Conservation (phyloP, 2,329 filamentous ascomycete species). For the Chalaropsis thielavioides region DNA sequence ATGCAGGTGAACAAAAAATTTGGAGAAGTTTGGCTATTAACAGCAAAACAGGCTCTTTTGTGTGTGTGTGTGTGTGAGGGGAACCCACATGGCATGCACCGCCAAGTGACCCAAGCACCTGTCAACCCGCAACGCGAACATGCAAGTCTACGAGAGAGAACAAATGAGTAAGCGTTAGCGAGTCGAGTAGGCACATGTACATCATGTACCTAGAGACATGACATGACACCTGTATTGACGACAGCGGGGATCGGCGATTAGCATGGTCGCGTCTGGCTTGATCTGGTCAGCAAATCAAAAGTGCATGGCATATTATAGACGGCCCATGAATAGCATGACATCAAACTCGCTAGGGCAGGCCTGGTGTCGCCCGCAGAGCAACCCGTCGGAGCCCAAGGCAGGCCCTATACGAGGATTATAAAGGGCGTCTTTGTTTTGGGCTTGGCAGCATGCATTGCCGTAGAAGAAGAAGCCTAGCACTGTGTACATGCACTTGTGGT, state of each 20-base stretch:
- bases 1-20: not conserved
- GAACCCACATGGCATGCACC: not conserved
- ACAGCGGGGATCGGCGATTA: not conserved
- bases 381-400: not conserved
- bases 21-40: slow-evolving; percentile 2
- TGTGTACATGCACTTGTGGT: not conserved
- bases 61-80: no score
- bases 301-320: not conserved
- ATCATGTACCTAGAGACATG: no score
- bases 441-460: not conserved
- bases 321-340: not conserved
- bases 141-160: not conserved
- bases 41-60: not conserved
- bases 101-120: not conserved
- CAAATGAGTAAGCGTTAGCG: not conserved
- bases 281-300: not conserved
- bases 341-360: not conserved
- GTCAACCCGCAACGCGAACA: not conserved
- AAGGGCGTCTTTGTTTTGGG: not conserved
- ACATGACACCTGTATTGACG: no score
- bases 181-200: not conserved
- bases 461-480: not conserved
- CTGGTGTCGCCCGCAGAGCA: not conserved
- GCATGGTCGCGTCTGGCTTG: no score
- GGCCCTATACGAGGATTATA: not conserved